Conservation (phyloP, 257 asterid species). For the Ligustrum vulgare region DNA sequence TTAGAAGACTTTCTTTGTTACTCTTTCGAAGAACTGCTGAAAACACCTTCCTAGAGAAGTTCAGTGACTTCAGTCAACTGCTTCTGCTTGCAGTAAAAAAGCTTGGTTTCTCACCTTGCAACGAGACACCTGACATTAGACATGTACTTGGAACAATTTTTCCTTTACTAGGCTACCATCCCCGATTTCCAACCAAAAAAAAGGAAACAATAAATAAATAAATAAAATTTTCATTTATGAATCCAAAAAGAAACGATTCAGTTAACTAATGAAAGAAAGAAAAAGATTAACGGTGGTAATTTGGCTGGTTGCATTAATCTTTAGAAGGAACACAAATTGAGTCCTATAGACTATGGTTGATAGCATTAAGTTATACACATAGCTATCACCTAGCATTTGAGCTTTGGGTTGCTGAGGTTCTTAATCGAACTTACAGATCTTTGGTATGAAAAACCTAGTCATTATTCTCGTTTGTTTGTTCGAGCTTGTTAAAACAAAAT, state of each 20-base stretch:
- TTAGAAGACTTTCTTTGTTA: not conserved
- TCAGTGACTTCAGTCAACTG: not conserved
- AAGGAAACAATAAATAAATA: no score
- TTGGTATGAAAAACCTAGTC: not conserved
- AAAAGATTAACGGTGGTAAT: not conserved
- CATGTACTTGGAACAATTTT: not conserved
- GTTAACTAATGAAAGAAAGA: not conserved
- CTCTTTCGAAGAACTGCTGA: not conserved
- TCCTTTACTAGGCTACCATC: not conserved
- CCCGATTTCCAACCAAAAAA: not conserved
- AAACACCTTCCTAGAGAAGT: not conserved
- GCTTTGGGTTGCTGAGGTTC: constrained; percentile 12
- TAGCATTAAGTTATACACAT: not conserved
- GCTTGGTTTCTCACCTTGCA: not conserved
- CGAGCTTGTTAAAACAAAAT: not conserved
- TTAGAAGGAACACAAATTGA: not conserved
- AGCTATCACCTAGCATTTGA: constrained; percentile 5
- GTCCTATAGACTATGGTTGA: not conserved
- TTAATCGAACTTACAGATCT: not conserved
- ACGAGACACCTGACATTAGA: not conserved
- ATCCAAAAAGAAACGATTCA: not conserved
- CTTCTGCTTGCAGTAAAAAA: not conserved
- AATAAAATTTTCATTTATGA: not conserved
- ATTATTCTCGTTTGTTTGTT: not conserved
- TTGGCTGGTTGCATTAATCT: not conserved